Conservation (phyloP, 805 yeast genomes). For the Candida oleophila region DNA sequence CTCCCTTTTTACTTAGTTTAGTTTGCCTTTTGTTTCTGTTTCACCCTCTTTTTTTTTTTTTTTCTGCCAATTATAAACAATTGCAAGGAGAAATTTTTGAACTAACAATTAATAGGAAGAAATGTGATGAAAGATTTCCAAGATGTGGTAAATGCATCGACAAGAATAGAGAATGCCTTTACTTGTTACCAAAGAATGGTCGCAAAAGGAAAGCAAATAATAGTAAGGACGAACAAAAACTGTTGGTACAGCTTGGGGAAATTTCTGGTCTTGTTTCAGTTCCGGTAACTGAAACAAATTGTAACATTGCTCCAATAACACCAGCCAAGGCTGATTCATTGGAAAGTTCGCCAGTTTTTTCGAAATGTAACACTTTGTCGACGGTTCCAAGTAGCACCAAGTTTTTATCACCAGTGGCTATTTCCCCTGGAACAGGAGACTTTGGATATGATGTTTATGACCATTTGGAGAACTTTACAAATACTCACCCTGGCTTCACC, state of each 20-base stretch:
- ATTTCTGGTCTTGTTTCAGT: not conserved
- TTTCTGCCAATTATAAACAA: no score
- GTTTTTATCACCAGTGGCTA: not conserved
- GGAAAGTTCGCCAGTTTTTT: constrained; percentile 2
- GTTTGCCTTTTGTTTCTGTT: no score
- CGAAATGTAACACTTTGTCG: constrained; percentile 2
- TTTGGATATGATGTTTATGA: not conserved
- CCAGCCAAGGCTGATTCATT: constrained; percentile 1
- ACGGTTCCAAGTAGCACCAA: not conserved
- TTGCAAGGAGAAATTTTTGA: no score
- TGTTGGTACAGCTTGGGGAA: no score
- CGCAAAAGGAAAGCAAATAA: no score
- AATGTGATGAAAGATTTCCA: constrained; percentile 25
- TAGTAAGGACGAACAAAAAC: no score
- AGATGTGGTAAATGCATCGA: constrained; percentile 16
- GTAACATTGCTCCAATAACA: not conserved
- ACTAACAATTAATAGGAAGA: constrained; percentile 10
- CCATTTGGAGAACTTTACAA: not conserved
- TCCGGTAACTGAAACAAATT: not conserved
- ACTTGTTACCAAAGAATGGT: not conserved
- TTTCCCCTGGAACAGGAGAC: no score
- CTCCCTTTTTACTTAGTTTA: no score
- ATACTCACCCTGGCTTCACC: not conserved
- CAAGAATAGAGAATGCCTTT: not conserved
- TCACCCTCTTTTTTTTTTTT: no score